Conservation (phyloP, 768 basidiomycete species). For the Trametes elegans region DNA sequence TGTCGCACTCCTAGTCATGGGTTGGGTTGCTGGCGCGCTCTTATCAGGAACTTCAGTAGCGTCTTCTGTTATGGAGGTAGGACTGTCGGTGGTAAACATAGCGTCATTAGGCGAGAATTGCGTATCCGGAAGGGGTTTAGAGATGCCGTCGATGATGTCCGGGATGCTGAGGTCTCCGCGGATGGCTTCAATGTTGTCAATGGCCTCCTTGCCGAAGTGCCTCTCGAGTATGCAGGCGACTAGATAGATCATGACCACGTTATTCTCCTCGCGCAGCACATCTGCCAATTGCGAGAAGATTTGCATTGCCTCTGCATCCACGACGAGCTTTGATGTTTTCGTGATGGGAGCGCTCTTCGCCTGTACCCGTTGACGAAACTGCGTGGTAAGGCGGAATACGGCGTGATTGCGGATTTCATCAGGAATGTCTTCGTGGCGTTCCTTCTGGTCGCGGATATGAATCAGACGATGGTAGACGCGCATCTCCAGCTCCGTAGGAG, state of each 20-base stretch:
- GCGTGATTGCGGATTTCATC: constrained; percentile 64
- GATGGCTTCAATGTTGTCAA: constrained; percentile 71
- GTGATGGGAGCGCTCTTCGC: constrained; percentile 70
- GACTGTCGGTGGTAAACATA: constrained; percentile 24
- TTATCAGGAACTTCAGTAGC: constrained; percentile 29
- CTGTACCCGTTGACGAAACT: constrained; percentile 80
- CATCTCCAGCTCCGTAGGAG: constrained; percentile 92
- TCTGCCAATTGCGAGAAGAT: constrained; percentile 63
- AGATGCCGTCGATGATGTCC: constrained; percentile 69
- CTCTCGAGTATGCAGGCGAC: constrained; percentile 86
- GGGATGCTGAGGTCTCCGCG: constrained; percentile 53
- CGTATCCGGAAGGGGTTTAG: constrained; percentile 27
- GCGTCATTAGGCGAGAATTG: constrained; percentile 18
- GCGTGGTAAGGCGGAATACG: constrained; percentile 78
- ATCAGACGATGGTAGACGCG: constrained; percentile 91
- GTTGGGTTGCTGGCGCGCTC: constrained; percentile 6
- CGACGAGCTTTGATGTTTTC: constrained; percentile 60
- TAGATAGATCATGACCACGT: constrained; percentile 75
- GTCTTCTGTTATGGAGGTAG: constrained; percentile 22
- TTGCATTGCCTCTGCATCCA: constrained; percentile 64
- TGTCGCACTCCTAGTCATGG: constrained; percentile 24
- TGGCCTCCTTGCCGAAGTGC: constrained; percentile 79
- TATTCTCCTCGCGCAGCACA: constrained; percentile 64
- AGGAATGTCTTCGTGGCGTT: constrained; percentile 74
- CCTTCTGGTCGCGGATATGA: constrained; percentile 82